Percentiles rank a stretch among this genome's conserved stretches.
Evolutionary conservation across 2,329 filamentous ascomycete species (phyloP).

Genomic region (Xylaria sp.): DNA sequence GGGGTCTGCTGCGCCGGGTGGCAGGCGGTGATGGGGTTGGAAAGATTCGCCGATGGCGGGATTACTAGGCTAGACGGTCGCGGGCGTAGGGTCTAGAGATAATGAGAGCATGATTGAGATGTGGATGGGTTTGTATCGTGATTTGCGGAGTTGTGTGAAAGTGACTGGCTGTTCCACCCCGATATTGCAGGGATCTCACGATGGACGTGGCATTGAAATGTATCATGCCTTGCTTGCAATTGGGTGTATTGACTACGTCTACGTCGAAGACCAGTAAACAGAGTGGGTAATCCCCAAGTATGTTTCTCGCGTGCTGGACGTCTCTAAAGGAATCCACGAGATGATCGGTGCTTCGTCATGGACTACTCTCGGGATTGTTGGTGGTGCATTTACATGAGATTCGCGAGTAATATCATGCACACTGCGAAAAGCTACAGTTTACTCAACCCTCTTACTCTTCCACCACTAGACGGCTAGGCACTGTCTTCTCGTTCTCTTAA

Average conservation of each 20-base stretch:
- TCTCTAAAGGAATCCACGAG: background rate
- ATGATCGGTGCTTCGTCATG: background rate
- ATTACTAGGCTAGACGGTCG: background rate
- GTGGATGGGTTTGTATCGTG: background rate
- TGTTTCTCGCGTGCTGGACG: background rate
- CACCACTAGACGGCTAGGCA: background rate
- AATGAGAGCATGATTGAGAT: background rate
- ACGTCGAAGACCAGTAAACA: too few relatives aligned
- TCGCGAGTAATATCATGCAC: background rate
- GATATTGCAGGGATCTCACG: too few relatives aligned
- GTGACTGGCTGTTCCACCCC: background rate
- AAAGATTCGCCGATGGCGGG: background rate
- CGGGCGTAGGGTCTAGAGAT: background rate
- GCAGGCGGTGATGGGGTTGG: constrained; percentile 1
- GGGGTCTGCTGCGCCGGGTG: constrained; percentile 19
- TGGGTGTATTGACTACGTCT: too few relatives aligned
- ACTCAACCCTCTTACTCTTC: background rate
- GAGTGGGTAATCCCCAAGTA: too few relatives aligned
- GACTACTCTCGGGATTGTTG: background rate
- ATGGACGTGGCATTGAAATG: too few relatives aligned
- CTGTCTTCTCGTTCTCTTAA: constrained; percentile 6
- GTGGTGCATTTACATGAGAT: background rate
- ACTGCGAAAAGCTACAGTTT: background rate
- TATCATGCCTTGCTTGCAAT: too few relatives aligned
- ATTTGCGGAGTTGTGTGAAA: background rate